phyloP scores from a whole-genome alignment of 2,329 filamentous ascomycete species.

The Arthrobotrys sinensis region DNA sequence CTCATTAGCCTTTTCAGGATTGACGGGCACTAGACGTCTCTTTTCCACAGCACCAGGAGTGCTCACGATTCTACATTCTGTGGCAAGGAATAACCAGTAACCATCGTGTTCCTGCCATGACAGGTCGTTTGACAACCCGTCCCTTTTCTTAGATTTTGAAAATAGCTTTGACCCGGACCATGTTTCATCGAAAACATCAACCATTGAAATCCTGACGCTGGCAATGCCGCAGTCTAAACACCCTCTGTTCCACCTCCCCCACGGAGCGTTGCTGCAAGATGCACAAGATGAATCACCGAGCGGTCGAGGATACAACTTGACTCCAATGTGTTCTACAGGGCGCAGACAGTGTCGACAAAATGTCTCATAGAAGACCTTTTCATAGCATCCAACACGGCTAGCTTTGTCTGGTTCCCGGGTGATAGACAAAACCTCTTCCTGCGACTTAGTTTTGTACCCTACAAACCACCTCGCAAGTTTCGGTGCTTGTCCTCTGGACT shows the following conservation, averaged over 20 bases:
- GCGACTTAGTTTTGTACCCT: slow-evolving; percentile 27
- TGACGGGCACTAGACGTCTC: slow-evolving; percentile 8
- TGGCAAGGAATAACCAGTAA: slow-evolving; percentile 29
- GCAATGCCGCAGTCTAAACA: slow-evolving; percentile 38
- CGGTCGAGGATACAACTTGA: slow-evolving; percentile 9
- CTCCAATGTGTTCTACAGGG: slow-evolving; percentile 17
- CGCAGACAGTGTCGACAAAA: slow-evolving; percentile 38
- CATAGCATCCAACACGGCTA: background rate
- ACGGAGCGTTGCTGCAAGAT: background rate
- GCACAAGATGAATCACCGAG: background rate
- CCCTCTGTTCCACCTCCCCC: slow-evolving; percentile 8
- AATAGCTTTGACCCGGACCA: slow-evolving; percentile 25
- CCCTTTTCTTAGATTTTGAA: slow-evolving; percentile 11
- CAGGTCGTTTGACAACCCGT: background rate
- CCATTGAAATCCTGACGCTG: slow-evolving; percentile 21
- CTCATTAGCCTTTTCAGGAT: background rate
- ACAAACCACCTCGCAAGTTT: slow-evolving; percentile 25
- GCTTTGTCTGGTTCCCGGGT: background rate
- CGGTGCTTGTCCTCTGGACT: slow-evolving; percentile 11
- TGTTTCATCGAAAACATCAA: slow-evolving; percentile 33
- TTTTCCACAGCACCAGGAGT: slow-evolving; percentile 18
- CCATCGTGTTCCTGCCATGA: slow-evolving; percentile 23
- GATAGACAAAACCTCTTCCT: background rate
- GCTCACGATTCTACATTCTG: slow-evolving; percentile 26
- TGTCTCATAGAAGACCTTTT: slow-evolving; percentile 43